Evolutionary conservation across 306 rosid species (phyloP).

Genomic region (Prunus salicina): DNA sequence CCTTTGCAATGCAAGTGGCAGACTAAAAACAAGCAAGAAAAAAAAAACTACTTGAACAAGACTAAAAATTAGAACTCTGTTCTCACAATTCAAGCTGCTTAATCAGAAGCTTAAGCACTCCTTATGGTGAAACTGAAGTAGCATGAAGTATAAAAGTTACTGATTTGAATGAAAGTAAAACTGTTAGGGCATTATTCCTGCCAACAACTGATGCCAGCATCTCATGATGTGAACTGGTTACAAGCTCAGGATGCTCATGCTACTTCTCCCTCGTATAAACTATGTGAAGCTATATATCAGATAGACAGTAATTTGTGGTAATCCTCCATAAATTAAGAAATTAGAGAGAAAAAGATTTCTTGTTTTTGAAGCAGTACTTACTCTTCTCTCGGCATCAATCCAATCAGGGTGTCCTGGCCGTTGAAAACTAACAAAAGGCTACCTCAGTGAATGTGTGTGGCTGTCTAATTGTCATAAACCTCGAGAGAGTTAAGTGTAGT

Average conservation of each 20-base stretch:
- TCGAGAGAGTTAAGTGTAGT: too few species aligned
- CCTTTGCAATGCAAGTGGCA: too few species aligned
- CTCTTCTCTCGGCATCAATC: neutral
- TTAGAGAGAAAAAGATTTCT: neutral
- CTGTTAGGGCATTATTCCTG: constrained; percentile 6
- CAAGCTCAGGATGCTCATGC: constrained; percentile 25
- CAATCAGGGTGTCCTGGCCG: neutral
- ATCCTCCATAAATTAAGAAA: too few species aligned
- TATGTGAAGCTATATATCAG: constrained; percentile 31
- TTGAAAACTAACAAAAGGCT: too few species aligned
- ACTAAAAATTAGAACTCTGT: too few species aligned
- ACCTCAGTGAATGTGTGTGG: too few species aligned
- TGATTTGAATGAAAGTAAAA: neutral
- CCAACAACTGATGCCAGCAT: constrained; percentile 35
- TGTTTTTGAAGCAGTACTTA: neutral
- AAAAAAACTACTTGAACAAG: neutral
- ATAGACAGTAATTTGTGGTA: neutral
- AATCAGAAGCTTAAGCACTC: neutral
- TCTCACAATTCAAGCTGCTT: neutral
- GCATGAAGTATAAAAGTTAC: neutral
- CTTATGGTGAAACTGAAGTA: neutral
- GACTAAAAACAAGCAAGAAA: too few species aligned
- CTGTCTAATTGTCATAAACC: too few species aligned
- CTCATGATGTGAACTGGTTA: constrained; percentile 25
- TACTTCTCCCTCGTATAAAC: constrained; percentile 29